phyloP scores from a whole-genome alignment of 352 stramenopile species.

The Globisporangium irregulare region DNA sequence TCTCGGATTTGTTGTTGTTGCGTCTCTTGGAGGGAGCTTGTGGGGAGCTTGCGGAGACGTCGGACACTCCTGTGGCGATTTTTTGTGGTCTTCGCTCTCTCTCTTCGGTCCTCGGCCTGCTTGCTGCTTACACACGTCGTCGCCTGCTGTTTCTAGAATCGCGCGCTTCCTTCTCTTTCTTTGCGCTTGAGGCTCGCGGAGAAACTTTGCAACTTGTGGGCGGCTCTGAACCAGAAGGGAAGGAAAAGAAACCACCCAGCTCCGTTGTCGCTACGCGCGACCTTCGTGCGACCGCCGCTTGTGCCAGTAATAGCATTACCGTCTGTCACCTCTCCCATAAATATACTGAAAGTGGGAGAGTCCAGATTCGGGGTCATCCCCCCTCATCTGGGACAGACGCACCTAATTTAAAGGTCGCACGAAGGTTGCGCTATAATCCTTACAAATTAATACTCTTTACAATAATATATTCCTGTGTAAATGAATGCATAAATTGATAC shows the following conservation, averaged over 20 bases:
- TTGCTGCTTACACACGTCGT: background rate
- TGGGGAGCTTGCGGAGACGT: background rate
- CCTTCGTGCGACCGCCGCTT: conserved; percentile 4
- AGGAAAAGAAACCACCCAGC: conserved; percentile 4
- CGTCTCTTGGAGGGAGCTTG: background rate
- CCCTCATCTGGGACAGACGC: conserved; percentile 6
- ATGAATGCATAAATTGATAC: background rate
- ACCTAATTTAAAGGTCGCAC: background rate
- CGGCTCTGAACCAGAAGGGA: background rate
- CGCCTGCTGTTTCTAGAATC: conserved; percentile 9
- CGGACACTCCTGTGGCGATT: background rate
- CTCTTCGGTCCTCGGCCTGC: background rate
- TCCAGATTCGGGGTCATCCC: background rate
- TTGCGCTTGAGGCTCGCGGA: background rate
- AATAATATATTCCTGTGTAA: background rate
- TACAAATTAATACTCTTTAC: background rate
- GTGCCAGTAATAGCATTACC: background rate
- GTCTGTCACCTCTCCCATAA: background rate
- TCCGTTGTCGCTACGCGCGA: background rate
- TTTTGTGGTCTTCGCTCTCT: background rate
- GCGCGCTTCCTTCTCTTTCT: background rate
- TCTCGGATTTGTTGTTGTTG: background rate
- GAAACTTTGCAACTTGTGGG: conserved; percentile 8
- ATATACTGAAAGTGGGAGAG: background rate
- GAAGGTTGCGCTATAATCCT: background rate